These are phyloP conservation scores for Paralagenidium karlingii DNA, from an alignment of 352 stramenopile species.

Conservation along the genomic window DNA sequence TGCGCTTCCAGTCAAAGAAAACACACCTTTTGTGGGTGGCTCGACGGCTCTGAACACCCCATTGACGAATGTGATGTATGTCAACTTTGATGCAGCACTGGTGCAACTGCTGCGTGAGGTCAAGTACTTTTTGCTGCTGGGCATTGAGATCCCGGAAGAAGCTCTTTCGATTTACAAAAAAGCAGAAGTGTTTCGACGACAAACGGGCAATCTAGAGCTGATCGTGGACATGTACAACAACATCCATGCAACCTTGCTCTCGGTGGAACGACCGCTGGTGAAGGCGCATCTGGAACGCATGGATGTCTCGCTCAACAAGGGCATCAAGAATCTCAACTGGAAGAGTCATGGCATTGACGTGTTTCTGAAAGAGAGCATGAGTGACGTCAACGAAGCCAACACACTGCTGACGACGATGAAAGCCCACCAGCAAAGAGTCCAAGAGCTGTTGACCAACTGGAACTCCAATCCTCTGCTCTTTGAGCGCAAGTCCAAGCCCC, in stretches of 20 bases:
- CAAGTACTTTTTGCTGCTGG: constrained; percentile 89
- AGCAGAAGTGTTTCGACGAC: constrained; percentile 83
- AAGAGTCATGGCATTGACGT: constrained; percentile 88
- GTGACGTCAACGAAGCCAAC: constrained; percentile 82
- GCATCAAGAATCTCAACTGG: constrained; percentile 87
- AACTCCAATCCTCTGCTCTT: constrained; percentile 66
- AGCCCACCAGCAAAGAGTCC: constrained; percentile 65
- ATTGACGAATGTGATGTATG: constrained; percentile 23
- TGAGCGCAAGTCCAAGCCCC: constrained; percentile 70
- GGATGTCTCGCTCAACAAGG: constrained; percentile 80
- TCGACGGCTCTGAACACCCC: constrained; percentile 2
- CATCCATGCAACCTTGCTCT: constrained; percentile 75
- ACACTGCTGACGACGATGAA: constrained; percentile 81
- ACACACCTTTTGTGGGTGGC: constrained; percentile 1
- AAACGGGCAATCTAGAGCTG: constrained; percentile 87
- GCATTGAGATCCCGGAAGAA: constrained; percentile 79
- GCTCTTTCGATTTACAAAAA: constrained; percentile 87
- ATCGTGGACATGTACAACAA: constrained; percentile 92
- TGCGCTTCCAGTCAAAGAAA: neutral
- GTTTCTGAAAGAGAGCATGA: constrained; percentile 85
- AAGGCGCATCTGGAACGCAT: constrained; percentile 84
- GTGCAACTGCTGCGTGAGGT: constrained; percentile 87
- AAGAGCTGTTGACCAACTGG: constrained; percentile 73
- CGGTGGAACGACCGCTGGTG: constrained; percentile 84
- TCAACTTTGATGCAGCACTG: constrained; percentile 87